Conservation (phyloP, 345 rosid species). For the Stellera chamaejasme region DNA sequence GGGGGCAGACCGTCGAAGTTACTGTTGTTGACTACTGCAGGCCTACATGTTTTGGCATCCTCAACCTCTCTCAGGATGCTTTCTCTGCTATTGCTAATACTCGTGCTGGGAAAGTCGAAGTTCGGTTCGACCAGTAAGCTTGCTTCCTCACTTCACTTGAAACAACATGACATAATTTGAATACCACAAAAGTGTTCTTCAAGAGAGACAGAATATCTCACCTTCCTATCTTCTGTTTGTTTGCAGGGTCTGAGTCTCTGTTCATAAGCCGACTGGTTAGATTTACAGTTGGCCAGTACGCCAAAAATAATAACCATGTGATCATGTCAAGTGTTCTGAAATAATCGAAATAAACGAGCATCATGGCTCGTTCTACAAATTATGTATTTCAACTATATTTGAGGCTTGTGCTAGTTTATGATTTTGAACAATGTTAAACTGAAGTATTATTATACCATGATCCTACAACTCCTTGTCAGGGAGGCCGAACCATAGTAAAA, state of each 20-base stretch:
- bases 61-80: slow-evolving; percentile 42
- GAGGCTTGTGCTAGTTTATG: too few relatives aligned
- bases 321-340: not conserved
- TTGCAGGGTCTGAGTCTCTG: too few relatives aligned
- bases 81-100: slow-evolving; percentile 35
- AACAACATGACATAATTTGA: too few relatives aligned
- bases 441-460: not conserved
- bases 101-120: slow-evolving; percentile 30
- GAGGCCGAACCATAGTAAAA: slow-evolving; percentile 66
- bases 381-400: too few relatives aligned
- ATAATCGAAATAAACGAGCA: too few relatives aligned
- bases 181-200: too few relatives aligned
- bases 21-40: slow-evolving; percentile 37
- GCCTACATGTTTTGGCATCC: slow-evolving; percentile 21
- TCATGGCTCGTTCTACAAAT: too few relatives aligned
- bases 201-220: too few relatives aligned
- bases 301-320: not conserved
- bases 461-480: slow-evolving; percentile 19
- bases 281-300: not conserved
- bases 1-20: slow-evolving; percentile 22
- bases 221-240: too few relatives aligned
- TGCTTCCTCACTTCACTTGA: too few relatives aligned
- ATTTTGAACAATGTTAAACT: too few relatives aligned
- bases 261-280: not conserved
- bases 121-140: slow-evolving; percentile 22